Evolutionary conservation across 2,329 filamentous ascomycete genomes (phyloP).

Genomic region (Fusarium phyllophilum): DNA sequence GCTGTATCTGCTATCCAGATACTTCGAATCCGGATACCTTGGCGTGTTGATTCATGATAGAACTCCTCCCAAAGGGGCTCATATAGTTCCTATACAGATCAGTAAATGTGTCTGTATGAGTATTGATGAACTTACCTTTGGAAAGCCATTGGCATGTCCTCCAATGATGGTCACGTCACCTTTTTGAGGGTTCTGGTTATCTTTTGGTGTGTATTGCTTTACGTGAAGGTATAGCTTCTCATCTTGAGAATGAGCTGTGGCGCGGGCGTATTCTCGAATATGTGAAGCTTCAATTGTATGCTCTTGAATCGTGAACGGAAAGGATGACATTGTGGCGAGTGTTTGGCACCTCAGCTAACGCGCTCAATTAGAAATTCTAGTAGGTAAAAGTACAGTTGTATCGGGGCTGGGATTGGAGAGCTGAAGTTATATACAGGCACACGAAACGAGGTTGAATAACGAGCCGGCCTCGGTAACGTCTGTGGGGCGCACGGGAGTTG

Average conservation of each 20-base stretch:
- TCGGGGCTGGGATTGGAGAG: background rate
- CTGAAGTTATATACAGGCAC: background rate
- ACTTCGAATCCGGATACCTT: constrained; percentile 76
- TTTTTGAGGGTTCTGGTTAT: constrained; percentile 72
- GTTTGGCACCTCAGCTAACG: background rate
- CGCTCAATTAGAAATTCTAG: too few species aligned
- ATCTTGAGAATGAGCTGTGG: constrained; percentile 77
- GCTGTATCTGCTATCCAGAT: constrained; percentile 95
- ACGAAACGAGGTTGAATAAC: constrained; percentile 15
- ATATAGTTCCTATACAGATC: constrained; percentile 76
- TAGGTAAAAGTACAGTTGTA: background rate
- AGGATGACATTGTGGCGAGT: constrained; percentile 37
- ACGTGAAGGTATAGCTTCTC: constrained; percentile 78
- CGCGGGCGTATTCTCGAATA: constrained; percentile 82
- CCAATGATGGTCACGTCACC: constrained; percentile 88
- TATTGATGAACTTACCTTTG: constrained; percentile 68
- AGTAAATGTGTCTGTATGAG: background rate
- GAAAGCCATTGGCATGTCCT: constrained; percentile 91
- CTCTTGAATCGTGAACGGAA: constrained; percentile 72
- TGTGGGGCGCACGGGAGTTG: constrained; percentile 21
- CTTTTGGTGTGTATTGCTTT: constrained; percentile 87
- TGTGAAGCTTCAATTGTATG: constrained; percentile 80
- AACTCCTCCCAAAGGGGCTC: constrained; percentile 92
- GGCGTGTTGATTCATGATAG: constrained; percentile 63
- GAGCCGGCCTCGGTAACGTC: constrained; percentile 31